These are phyloP conservation scores for Nannochloropsis gaditana DNA, from an alignment of 108 stramenopile species.

Conservation along the genomic window DNA sequence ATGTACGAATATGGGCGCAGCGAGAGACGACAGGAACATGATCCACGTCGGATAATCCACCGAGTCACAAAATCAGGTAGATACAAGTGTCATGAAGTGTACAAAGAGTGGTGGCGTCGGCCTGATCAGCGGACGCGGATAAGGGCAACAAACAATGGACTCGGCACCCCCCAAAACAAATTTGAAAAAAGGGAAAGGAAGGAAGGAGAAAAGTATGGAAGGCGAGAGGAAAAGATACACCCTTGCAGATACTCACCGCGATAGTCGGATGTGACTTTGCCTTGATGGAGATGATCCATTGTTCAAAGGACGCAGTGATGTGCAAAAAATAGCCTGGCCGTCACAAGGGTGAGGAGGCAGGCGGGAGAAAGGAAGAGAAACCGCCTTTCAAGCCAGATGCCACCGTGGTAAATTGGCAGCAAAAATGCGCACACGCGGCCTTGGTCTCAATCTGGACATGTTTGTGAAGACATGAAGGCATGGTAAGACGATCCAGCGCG, in stretches of 20 bases:
- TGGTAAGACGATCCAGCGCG: not conserved
- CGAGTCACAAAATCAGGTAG: too few relatives aligned
- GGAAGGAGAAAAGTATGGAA: not conserved
- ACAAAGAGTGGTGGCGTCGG: too few relatives aligned
- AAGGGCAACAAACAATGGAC: too few relatives aligned
- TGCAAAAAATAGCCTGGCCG: not conserved
- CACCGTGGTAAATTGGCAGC: not conserved
- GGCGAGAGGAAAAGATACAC: not conserved
- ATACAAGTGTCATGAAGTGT: too few relatives aligned
- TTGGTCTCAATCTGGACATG: not conserved
- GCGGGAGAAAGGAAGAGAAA: slow-evolving; percentile 14
- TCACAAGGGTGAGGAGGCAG: not conserved
- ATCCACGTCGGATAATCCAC: too few relatives aligned
- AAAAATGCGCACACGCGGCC: not conserved
- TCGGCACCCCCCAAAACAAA: not conserved
- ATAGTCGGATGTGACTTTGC: not conserved
- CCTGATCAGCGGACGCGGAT: too few relatives aligned
- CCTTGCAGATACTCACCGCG: not conserved
- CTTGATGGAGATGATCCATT: not conserved
- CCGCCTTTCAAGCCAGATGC: not conserved
- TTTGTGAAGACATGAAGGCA: not conserved
- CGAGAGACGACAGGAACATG: too few relatives aligned
- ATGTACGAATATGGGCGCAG: too few relatives aligned
- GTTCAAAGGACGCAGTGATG: not conserved
- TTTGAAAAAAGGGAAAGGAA: not conserved